phyloP scores from a whole-genome alignment of 2,329 filamentous ascomycete species.

The Monilinia fructicola region DNA sequence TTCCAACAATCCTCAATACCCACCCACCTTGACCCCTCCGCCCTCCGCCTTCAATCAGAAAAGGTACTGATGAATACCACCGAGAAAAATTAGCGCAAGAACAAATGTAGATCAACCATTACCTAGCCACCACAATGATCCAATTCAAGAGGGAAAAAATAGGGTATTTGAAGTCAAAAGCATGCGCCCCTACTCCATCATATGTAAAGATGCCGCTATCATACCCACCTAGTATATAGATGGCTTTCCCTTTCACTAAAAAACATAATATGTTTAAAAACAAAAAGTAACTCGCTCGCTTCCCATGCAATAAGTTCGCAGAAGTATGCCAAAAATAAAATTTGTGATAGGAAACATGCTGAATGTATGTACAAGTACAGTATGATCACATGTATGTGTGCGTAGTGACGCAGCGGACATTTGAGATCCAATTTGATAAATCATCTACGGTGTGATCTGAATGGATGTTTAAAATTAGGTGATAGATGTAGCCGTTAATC shows the following conservation, averaged over 20 bases:
- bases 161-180: conserved; percentile 1
- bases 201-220: background rate
- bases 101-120: background rate
- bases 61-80: background rate
- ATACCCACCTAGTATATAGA: background rate
- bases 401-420: background rate
- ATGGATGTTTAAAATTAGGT: background rate
- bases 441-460: background rate
- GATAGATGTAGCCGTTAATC: background rate
- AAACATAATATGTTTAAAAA: background rate
- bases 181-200: background rate
- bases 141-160: background rate
- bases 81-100: background rate
- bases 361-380: background rate
- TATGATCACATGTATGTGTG: background rate
- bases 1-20: background rate
- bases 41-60: background rate
- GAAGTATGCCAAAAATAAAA: background rate
- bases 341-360: background rate
- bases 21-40: background rate
- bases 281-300: background rate
- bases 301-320: background rate
- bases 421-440: background rate
- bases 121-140: background rate
- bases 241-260: background rate